Conservation (phyloP, 2,329 filamentous ascomycete genomes). For the Leptographium flavum region DNA sequence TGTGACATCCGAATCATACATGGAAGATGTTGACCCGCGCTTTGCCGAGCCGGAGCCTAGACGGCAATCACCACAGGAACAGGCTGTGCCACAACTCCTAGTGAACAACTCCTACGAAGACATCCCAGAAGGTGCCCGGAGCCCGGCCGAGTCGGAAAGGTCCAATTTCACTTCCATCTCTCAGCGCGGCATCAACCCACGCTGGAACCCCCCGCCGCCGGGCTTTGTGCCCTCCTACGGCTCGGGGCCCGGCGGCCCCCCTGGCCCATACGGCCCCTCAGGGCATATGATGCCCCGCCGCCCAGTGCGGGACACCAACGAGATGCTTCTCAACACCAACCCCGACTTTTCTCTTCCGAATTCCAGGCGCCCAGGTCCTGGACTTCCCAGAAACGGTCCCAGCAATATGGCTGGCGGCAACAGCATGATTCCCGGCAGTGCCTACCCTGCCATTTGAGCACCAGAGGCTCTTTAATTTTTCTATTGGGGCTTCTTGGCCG, state of each 20-base stretch:
- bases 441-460: conserved; percentile 28
- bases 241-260: conserved; percentile 1
- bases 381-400: conserved; percentile 9
- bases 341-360: conserved; percentile 71
- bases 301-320: conserved; percentile 44
- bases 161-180: conserved; percentile 85
- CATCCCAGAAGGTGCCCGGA: conserved; percentile 38
- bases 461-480: not conserved
- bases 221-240: conserved; percentile 28
- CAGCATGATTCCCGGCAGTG: conserved; percentile 36
- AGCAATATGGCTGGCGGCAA: conserved; percentile 13
- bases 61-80: conserved; percentile 13
- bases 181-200: conserved; percentile 76
- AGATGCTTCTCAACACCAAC: conserved; percentile 64
- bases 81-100: conserved; percentile 14
- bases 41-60: conserved; percentile 42
- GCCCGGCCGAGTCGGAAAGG: conserved; percentile 62
- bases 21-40: conserved; percentile 84
- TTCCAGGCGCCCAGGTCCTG: conserved; percentile 4
- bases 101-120: conserved; percentile 18
- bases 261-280: conserved; percentile 12
- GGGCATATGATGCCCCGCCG: conserved; percentile 18
- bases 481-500: not conserved
- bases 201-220: conserved; percentile 53
- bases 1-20: conserved; percentile 38